Conservation (phyloP, 176 grass and related monocot genomes). For the Raddia guianensis region DNA sequence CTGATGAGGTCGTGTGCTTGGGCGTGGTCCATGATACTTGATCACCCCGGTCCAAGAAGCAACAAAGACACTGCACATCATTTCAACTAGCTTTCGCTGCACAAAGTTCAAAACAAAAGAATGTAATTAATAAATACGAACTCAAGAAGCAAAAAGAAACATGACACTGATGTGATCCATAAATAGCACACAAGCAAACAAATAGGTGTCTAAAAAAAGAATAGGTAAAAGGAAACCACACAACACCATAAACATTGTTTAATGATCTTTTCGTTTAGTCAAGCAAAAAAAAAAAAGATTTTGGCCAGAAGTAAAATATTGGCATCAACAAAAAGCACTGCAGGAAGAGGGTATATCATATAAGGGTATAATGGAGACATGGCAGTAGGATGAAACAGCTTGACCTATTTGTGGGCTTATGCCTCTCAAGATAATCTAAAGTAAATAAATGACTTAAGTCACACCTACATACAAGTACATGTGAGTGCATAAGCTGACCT, state of each 20-base stretch:
- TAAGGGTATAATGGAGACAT: background rate
- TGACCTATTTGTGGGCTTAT: background rate
- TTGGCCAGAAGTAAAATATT: background rate
- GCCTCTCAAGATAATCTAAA: background rate
- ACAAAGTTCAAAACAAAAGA: constrained; percentile 37
- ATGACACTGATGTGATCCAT: constrained; percentile 30
- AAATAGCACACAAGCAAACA: background rate
- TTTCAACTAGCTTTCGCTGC: constrained; percentile 93
- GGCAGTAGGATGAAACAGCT: background rate
- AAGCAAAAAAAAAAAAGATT: constrained; percentile 2
- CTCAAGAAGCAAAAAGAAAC: constrained; percentile 19
- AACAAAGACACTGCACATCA: constrained; percentile 99
- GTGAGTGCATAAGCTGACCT: no score
- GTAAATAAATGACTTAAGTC: no score
- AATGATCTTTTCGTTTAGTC: background rate
- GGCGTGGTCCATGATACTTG: constrained; percentile 92
- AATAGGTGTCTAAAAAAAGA: background rate
- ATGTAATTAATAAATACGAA: constrained; percentile 25
- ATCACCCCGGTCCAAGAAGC: constrained; percentile 98
- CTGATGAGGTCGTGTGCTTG: constrained; percentile 92
- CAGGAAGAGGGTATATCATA: background rate
- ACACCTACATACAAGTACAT: no score
- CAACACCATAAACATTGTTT: background rate
- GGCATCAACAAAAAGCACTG: background rate
- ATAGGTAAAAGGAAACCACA: background rate